Evolutionary conservation across 2,329 filamentous ascomycete species (phyloP).

Genomic region (Colletotrichum tropicale): DNA sequence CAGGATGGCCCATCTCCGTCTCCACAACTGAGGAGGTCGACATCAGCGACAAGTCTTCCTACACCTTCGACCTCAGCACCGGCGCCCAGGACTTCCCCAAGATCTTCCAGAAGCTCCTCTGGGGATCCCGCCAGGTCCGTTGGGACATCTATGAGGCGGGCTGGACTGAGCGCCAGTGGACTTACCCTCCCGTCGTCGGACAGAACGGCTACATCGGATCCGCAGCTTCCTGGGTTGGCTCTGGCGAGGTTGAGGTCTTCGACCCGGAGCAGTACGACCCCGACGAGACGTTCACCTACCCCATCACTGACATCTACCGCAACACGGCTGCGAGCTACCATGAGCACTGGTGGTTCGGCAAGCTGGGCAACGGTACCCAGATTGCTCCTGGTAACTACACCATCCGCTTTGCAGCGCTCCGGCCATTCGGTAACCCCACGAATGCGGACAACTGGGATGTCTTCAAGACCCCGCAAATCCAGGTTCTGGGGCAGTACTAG

Average conservation of each 20-base stretch:
- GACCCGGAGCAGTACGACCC: conserved; percentile 26
- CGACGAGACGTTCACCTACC: conserved; percentile 29
- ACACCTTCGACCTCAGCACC: conserved; percentile 20
- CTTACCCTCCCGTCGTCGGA: conserved; percentile 29
- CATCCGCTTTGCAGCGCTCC: conserved; percentile 44
- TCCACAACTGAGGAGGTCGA: conserved; percentile 5
- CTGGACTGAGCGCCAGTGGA: conserved; percentile 30
- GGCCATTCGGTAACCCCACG: conserved; percentile 43
- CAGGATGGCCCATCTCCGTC: conserved; percentile 16
- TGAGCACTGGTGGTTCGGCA: conserved; percentile 46
- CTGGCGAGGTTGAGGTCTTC: conserved; percentile 19
- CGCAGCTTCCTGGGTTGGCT: conserved; percentile 29
- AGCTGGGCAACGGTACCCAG: conserved; percentile 45
- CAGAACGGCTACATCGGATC: conserved; percentile 31
- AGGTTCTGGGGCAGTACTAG: conserved; percentile 30
- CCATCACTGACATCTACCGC: conserved; percentile 24
- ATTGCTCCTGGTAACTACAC: conserved; percentile 45
- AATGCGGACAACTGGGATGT: conserved; percentile 48
- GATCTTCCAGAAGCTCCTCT: conserved; percentile 23
- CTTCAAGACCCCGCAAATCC: conserved; percentile 35
- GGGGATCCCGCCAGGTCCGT: conserved; percentile 26
- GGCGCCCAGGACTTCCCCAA: conserved; percentile 24
- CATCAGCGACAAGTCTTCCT: background rate
- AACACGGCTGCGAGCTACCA: conserved; percentile 12
- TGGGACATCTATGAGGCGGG: conserved; percentile 29